phyloP scores from a whole-genome alignment of 2,329 filamentous ascomycete genomes.

The Purpureocillium lavendulum region DNA sequence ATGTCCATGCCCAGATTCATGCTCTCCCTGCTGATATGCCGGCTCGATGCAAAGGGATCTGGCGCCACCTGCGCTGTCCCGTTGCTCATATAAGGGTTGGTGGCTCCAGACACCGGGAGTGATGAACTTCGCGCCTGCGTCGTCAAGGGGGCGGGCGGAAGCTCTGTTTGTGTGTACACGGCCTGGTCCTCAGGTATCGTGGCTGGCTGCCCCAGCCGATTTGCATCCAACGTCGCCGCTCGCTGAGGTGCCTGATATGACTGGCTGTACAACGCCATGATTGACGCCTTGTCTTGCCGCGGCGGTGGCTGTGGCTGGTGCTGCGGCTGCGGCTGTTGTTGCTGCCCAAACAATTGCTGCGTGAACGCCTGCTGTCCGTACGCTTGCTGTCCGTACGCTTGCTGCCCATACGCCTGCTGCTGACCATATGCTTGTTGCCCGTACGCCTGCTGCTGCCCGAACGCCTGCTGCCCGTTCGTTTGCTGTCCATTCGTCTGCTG shows the following conservation, averaged over 20 bases:
- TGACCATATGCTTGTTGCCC: neutral
- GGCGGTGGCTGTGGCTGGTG: conserved; percentile 22
- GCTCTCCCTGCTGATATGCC: conserved; percentile 56
- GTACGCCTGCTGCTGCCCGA: too few species aligned
- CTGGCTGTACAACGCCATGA: conserved; percentile 66
- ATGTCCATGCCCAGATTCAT: conserved; percentile 57
- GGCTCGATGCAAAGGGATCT: conserved; percentile 34
- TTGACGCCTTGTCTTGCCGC: conserved; percentile 61
- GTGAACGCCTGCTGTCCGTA: conserved; percentile 12
- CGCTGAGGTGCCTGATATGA: conserved; percentile 40
- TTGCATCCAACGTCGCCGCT: conserved; percentile 18
- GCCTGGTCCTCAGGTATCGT: conserved; percentile 20
- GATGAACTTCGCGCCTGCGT: conserved; percentile 20
- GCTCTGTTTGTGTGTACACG: conserved; percentile 12
- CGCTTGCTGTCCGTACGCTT: conserved; percentile 11
- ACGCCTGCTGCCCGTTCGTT: neutral
- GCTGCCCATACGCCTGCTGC: conserved; percentile 15
- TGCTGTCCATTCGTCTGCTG: conserved; percentile 15
- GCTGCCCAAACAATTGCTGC: conserved; percentile 13
- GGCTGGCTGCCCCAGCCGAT: conserved; percentile 16
- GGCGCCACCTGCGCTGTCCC: conserved; percentile 13
- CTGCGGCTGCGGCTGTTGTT: conserved; percentile 16
- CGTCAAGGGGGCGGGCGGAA: conserved; percentile 17
- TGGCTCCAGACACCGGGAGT: conserved; percentile 31
- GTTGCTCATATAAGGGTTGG: conserved; percentile 49